A percentile compares a stretch with the other conserved stretches of the same genome.
Conservation (phyloP, 2,329 filamentous ascomycete species). For the Sphaerostilbella broomeana region DNA sequence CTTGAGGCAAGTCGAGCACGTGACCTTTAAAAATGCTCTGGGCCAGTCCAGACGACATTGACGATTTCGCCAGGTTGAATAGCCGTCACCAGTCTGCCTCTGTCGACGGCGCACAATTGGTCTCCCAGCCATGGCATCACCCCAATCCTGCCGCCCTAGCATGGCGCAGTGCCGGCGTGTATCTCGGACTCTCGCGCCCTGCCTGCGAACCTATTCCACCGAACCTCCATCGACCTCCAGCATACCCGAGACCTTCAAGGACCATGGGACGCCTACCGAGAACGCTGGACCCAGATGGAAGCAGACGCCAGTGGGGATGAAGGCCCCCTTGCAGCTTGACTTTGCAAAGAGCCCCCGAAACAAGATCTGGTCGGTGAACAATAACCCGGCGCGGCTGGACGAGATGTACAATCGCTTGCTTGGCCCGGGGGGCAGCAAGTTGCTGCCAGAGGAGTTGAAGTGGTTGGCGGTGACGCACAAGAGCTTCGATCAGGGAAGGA, state of each 20-base stretch:
- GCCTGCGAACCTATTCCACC: constrained; percentile 26
- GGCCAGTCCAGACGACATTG: neutral
- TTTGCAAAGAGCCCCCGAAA: constrained; percentile 47
- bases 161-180: constrained; percentile 22
- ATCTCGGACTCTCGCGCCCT: constrained; percentile 18
- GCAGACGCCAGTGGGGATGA: constrained; percentile 62
- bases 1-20: constrained; percentile 12
- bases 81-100: neutral
- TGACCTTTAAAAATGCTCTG: constrained; percentile 14
- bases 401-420: constrained; percentile 70
- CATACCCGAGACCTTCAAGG: constrained; percentile 23
- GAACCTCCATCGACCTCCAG: constrained; percentile 17
- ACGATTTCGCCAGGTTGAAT: constrained; percentile 2
- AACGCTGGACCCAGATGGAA: constrained; percentile 55
- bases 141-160: constrained; percentile 27
- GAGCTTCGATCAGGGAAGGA: constrained; percentile 90
- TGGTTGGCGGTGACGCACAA: constrained; percentile 97
- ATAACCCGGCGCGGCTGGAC: constrained; percentile 66
- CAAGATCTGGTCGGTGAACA: constrained; percentile 63
- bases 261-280: constrained; percentile 11
- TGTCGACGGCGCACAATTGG: constrained; percentile 12
- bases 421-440: constrained; percentile 61
- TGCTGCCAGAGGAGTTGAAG: constrained; percentile 86
- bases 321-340: constrained; percentile 60
- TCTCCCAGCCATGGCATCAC: constrained; percentile 25